Conservation (phyloP, 2,329 filamentous ascomycete species). For the Penicillium aurantiogriseum region DNA sequence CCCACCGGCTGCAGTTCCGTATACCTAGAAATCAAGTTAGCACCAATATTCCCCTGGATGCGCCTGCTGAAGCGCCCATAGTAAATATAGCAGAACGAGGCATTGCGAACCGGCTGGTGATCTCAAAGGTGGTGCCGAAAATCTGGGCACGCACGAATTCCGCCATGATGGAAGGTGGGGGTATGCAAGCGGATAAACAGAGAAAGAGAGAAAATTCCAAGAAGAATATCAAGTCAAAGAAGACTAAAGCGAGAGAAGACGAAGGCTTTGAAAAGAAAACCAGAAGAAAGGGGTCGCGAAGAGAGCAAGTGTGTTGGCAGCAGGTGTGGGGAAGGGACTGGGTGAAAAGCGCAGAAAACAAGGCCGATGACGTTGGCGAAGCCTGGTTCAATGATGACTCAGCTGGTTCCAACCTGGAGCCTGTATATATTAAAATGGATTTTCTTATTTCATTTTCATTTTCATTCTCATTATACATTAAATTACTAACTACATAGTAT, state of each 20-base stretch:
- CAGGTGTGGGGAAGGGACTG: conserved; percentile 33
- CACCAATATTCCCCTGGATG: not conserved
- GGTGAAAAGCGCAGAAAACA: conserved; percentile 28
- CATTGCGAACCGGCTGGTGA: conserved; percentile 80
- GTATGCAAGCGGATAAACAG: conserved; percentile 2
- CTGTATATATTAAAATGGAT: not conserved
- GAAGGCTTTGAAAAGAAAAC: not conserved
- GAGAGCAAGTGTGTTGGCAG: conserved; percentile 15
- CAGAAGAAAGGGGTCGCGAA: conserved; percentile 18
- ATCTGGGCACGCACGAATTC: conserved; percentile 99
- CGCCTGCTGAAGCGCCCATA: not conserved
- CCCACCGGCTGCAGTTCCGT: conserved; percentile 97
- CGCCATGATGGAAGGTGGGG: conserved; percentile 67
- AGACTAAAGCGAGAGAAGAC: conserved; percentile 1
- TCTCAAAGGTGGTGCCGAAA: conserved; percentile 99
- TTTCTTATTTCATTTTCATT: not conserved
- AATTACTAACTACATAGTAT: not conserved
- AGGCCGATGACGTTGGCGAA: conserved; percentile 35
- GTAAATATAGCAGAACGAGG: not conserved
- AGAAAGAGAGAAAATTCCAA: conserved; percentile 14
- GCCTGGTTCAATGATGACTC: conserved; percentile 23
- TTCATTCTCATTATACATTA: not conserved
- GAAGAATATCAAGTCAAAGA: not conserved
- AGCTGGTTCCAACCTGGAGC: not conserved
- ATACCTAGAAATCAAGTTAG: conserved; percentile 61